A percentile compares a stretch with the other conserved stretches of the same genome.
phyloP scores from a whole-genome alignment of 2,329 filamentous ascomycete species.

The Alternaria angustiovoidea region DNA sequence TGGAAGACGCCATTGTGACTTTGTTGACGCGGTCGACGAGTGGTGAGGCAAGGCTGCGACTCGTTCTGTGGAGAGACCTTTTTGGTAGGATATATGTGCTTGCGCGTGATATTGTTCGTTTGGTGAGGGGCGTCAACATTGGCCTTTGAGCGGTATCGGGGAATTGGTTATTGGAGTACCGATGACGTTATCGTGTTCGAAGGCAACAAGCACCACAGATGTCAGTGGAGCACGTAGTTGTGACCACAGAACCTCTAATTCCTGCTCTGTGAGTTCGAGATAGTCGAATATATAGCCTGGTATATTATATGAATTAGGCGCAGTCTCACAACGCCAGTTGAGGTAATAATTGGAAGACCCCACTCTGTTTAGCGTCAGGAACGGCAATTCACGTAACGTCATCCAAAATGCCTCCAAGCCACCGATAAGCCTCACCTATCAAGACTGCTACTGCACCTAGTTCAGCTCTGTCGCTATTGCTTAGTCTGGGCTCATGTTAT shows the following conservation, averaged over 20 bases:
- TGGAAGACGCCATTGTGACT: constrained; percentile 18
- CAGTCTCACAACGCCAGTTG: neutral
- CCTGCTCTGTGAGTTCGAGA: neutral
- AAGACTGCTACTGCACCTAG: neutral
- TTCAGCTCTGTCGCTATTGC: no score
- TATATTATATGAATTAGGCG: neutral
- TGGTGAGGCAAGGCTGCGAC: neutral
- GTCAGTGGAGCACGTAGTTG: neutral
- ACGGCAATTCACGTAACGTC: constrained; percentile 15
- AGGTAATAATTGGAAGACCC: neutral
- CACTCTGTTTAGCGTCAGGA: constrained; percentile 14
- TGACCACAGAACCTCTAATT: neutral
- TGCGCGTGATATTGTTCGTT: constrained; percentile 1
- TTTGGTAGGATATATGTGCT: neutral
- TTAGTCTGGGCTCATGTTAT: neutral
- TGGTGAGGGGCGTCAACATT: constrained; percentile 7
- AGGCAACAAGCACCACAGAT: neutral
- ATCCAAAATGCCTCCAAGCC: constrained; percentile 2
- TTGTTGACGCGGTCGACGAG: constrained; percentile 17
- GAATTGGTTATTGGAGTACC: neutral
- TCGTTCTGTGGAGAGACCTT: neutral
- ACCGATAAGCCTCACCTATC: constrained; percentile 10
- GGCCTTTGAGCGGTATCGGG: constrained; percentile 3
- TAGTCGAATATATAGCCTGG: neutral
- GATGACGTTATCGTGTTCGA: constrained; percentile 10